phyloP scores from a whole-genome alignment of 176 grass and related monocot genomes.

The Urochloa ruziziensis region DNA sequence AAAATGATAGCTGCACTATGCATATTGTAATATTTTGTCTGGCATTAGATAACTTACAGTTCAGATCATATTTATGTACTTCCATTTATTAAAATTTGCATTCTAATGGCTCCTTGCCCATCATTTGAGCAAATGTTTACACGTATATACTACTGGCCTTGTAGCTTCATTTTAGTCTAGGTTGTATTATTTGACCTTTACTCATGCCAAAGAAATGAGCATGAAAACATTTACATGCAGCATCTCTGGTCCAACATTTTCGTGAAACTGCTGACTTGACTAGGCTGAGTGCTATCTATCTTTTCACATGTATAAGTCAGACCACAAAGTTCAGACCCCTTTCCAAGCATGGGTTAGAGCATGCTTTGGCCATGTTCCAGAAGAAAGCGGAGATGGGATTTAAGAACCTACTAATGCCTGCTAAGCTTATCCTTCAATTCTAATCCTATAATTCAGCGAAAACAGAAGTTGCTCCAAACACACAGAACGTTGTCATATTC shows the following conservation, averaged over 20 bases:
- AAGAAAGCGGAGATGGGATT: neutral
- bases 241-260: neutral
- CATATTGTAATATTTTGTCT: conserved; percentile 1
- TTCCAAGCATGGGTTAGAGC: neutral
- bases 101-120: neutral
- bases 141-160: neutral
- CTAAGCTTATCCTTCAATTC: neutral
- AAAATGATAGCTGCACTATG: neutral
- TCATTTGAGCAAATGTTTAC: neutral
- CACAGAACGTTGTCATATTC: neutral
- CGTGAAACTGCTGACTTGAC: neutral
- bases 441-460: neutral
- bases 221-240: neutral
- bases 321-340: neutral
- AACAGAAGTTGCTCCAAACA: neutral
- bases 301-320: neutral
- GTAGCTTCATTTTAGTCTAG: neutral
- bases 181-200: neutral
- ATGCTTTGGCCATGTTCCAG: neutral
- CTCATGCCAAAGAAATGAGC: neutral
- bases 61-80: neutral
- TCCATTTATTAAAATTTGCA: neutral
- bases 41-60: neutral
- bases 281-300: neutral
- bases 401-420: too few relatives aligned